Base-by-base conservation (phyloP, 495 filamentous ascomycete species). In the Alectoria sarmentosa region DNA sequence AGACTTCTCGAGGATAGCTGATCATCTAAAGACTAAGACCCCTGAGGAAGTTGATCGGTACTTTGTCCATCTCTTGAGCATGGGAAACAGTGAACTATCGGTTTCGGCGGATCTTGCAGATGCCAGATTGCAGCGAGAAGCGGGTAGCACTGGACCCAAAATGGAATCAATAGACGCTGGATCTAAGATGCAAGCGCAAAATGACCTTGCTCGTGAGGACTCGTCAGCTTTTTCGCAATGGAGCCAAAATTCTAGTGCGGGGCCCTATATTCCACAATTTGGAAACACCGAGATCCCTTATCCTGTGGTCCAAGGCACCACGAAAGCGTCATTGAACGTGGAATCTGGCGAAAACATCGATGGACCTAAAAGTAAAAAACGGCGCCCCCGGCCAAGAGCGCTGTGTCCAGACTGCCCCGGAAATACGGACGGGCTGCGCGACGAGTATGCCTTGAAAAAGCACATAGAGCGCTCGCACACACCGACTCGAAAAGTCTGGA, bases 371-470 rank as follows among this genome's bases (percentile, higher is more conserved):
- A 4, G 36, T 7, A 49, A 48, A 11, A 66, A 66, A 34, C 36
- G 64, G 26, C 57, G 28, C 8, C 57, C 64, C 7, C n/a, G 11
- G 38, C 64, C 38, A 17, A 49, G 44, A 34, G 64, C 19, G 9
- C 26, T 39, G 3, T 66, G 64, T 28, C 56, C 34, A n/a, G 1
- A 61, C 26, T 66, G 64, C 23, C 8, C 23, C 21, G 28, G 1
- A 7, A 23, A 52, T 1, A 28, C 30, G 48, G 26, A 30, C 23
- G 64, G 46, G 8, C 26, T 62, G 1, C 64, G 23, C 36, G 58
- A 66, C 44, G 64, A 66, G 49, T 66, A 61, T 23, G 44, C 58
- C 13, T 42, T 61, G 26, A 8, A 30, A n/a, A 66, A 54, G 55
- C 64, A 66, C 36, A 54, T 37, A 23, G n/a, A 19, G 9, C 64